These are phyloP conservation scores for Beauveria caledonica DNA, from an alignment of 2,329 filamentous ascomycete genomes.

Conservation along the genomic window DNA sequence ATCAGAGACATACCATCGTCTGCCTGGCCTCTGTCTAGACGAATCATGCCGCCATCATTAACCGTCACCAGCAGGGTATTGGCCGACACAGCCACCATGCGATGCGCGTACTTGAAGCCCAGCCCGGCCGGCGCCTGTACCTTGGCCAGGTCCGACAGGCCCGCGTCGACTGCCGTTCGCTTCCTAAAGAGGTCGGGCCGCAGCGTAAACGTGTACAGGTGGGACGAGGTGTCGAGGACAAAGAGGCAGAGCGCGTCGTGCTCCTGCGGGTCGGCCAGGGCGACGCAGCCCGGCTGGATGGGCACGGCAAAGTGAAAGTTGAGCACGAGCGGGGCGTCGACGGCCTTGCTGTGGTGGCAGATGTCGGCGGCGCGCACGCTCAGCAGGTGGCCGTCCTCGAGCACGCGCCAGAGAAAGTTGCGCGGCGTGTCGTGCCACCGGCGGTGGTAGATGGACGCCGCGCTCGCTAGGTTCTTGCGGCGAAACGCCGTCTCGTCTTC, in stretches of 20 bases:
- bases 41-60: slow-evolving; percentile 68
- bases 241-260: slow-evolving; percentile 73
- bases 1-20: slow-evolving; percentile 34
- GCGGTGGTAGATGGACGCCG: slow-evolving; percentile 80
- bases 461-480: slow-evolving; percentile 62
- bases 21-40: slow-evolving; percentile 52
- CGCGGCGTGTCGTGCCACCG: slow-evolving; percentile 67
- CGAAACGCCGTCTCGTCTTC: slow-evolving; percentile 71
- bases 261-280: slow-evolving; percentile 70
- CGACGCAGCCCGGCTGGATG: slow-evolving; percentile 71
- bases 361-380: slow-evolving; percentile 80
- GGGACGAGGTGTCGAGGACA: slow-evolving; percentile 68
- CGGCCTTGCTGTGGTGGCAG: slow-evolving; percentile 55
- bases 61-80: slow-evolving; percentile 73
- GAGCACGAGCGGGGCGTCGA: slow-evolving; percentile 66
- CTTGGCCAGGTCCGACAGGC: slow-evolving; percentile 70
- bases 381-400: slow-evolving; percentile 71
- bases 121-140: slow-evolving; percentile 65
- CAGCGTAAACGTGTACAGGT: slow-evolving; percentile 77
- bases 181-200: slow-evolving; percentile 75
- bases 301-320: slow-evolving; percentile 67
- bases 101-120: slow-evolving; percentile 69
- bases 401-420: slow-evolving; percentile 83
- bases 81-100: slow-evolving; percentile 65
- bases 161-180: slow-evolving; percentile 59